Evolutionary conservation across 2,329 filamentous ascomycete species (phyloP), one percentile per base, ranked within the genome.

Genomic region (Colletotrichum chrysophilum): DNA sequence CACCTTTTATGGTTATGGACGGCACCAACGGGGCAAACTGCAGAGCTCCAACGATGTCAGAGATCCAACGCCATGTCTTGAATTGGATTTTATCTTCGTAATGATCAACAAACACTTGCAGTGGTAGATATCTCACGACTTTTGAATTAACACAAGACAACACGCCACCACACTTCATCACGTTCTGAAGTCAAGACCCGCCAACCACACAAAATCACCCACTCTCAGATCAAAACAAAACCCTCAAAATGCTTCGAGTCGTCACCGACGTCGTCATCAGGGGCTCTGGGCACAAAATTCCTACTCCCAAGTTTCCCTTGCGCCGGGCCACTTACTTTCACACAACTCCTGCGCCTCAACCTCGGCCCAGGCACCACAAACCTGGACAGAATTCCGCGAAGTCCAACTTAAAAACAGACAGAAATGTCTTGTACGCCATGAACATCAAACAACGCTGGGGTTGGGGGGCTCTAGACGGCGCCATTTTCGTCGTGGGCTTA

Each of bases 321-420:
- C n/a, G 43, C 0, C 9, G 1, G 18, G 1, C 1, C 18, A 21
- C 0, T 0, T 48, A 0, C 43, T 21, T 48, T 48, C 43, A 48
- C n/a, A 48, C n/a, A 3, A 48, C 43, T 48, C 43, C 43, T 7
- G n/a, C 18, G 43, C 43, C 2, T 21, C 43, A 48, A 0, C n/a
- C 43, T 21, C 43, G 13, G 43, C 5, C 10, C 10, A 48, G 5
- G 10, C 43, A 48, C n/a, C 43, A 48, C 43, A 1, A 3, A 48
- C 43, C 1, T n/a, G 43, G n/a, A 48, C 43, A 21, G 0, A 48
- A 48, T n/a, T 13, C n/a, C 1, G 10, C 18, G 18, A 43, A n/a
- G 0, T 0, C 1, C 16, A 0, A n/a, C 8, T 8, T 1, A 13
- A 48, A 48, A 48, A 0, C 1, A 48, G n/a, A 21, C 5, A 13